These are phyloP conservation scores for Podospora pseudoanserina DNA, from an alignment of 495 filamentous ascomycete species.

Conservation along the genomic window DNA sequence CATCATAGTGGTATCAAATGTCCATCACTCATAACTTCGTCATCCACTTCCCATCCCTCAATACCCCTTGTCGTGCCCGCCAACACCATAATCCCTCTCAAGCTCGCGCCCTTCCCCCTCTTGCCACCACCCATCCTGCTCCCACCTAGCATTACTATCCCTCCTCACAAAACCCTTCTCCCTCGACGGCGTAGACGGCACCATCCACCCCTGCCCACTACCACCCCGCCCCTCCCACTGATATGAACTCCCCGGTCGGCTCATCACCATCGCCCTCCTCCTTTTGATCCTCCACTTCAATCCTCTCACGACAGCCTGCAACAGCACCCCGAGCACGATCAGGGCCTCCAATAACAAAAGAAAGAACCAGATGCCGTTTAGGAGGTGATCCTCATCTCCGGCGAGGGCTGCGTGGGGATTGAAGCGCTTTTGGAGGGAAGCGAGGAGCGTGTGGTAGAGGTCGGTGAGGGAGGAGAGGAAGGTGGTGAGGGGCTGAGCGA, in stretches of 20 bases:
- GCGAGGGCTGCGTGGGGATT: constrained; percentile 29
- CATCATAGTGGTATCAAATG: not conserved
- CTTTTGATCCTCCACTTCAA: not conserved
- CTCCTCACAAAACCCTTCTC: not conserved
- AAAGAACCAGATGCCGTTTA: constrained; percentile 48
- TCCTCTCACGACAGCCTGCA: constrained; percentile 23
- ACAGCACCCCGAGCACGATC: constrained; percentile 37
- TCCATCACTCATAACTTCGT: not conserved
- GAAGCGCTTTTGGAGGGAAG: constrained; percentile 9
- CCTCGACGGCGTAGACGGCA: not conserved
- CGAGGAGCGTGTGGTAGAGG: not conserved
- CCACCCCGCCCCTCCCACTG: not conserved
- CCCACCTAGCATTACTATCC: not conserved
- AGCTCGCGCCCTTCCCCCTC: not conserved
- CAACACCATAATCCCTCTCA: not conserved
- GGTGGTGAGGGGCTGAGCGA: not conserved
- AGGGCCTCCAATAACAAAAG: constrained; percentile 41
- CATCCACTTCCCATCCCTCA: not conserved
- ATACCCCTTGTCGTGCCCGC: not conserved
- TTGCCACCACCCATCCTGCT: not conserved
- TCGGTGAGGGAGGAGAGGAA: not conserved
- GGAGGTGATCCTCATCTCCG: constrained; percentile 36
- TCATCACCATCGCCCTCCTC: not conserved
- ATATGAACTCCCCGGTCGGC: not conserved
- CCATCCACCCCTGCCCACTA: not conserved